Base-by-base conservation (phyloP, 148 eudicot species). In the Rhododendron williamsianum region DNA sequence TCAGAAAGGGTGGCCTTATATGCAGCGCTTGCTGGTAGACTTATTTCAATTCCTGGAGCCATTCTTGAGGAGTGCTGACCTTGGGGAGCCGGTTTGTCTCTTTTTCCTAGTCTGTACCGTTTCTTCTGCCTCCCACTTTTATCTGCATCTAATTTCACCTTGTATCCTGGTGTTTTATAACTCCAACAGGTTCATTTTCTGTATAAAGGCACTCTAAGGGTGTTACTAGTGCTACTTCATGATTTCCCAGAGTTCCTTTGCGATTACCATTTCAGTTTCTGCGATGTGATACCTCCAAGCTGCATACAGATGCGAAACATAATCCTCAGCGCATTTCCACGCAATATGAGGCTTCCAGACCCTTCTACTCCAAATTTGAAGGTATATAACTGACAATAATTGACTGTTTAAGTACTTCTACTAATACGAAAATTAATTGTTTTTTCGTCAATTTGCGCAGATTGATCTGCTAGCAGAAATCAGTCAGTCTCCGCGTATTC, bases 261-360 rank as follows among this genome's bases (percentile, higher is more conserved):
- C 54, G 95, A 95, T 87, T 95, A 94, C 91, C 99, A 95, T 92
- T 97, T 95, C 89, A 95, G 98, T 85, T 97, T 95, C 88, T 97
- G 98, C 87, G 96, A 97, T 91, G 98, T 97, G 63, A 97, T 97
- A 72, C 99, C 98, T 78, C 95, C 94, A 11, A 97, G 98, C 83
- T 97, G 99, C 89, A 94, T 97, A 88, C 99, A 97, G 87, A 97
- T 97, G 99, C 93, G 98, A 49, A 97, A 94, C 91, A 97, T 97
- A 83, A 92, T 97, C 84, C 96, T 97, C 43, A 94, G 98, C 78
- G 99, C 99, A 86, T 97, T 95, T 91, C 99, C 99, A 58, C 94
- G 96, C 87, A 97, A 95, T 84, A 95, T 97, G 98, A 95, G 98
- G 91, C 93, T 95, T 76, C 99, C 99, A 25, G 98, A 97, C 87